These are phyloP conservation scores for Beauveria medogensis DNA, from an alignment of 2,329 filamentous ascomycete species.

Conservation along the genomic window DNA sequence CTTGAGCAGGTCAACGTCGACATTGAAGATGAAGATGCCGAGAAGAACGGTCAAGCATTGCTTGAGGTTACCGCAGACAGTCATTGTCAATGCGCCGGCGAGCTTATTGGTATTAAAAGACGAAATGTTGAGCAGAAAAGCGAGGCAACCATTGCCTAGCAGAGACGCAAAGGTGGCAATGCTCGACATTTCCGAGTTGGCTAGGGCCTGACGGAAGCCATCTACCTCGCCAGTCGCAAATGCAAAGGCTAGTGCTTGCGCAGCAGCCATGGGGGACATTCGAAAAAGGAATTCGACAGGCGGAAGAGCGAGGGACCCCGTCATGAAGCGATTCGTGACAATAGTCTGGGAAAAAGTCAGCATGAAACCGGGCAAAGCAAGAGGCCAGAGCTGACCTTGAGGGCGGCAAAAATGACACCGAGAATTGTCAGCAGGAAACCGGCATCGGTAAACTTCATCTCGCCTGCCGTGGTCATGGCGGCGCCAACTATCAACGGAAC, in stretches of 20 bases:
- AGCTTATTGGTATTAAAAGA: conserved; percentile 52
- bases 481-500: conserved; percentile 54
- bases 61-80: conserved; percentile 51
- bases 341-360: conserved; percentile 37
- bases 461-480: conserved; percentile 51
- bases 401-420: conserved; percentile 44
- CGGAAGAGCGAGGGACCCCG: conserved; percentile 47
- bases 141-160: conserved; percentile 43
- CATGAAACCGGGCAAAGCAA: neutral
- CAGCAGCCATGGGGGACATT: conserved; percentile 52
- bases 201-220: conserved; percentile 30
- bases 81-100: conserved; percentile 50
- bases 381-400: conserved; percentile 34
- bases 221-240: conserved; percentile 43
- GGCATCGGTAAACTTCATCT: conserved; percentile 52
- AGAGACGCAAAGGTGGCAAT: conserved; percentile 33
- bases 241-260: conserved; percentile 46
- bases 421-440: conserved; percentile 48
- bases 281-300: conserved; percentile 54
- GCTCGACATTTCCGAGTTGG: conserved; percentile 27
- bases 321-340: conserved; percentile 57
- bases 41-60: conserved; percentile 48
- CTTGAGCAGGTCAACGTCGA: conserved; percentile 43
- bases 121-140: conserved; percentile 48
- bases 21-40: conserved; percentile 44